These are phyloP conservation scores for Triticum aestivum DNA, from an alignment of 176 grass and related monocot species.

Conservation along the genomic window IWGSC_CS_RefSeq_v2.1 NC_057809.1:538518569-538519068, in stretches of 20 bases:
- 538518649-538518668: background rate
- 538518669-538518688: background rate
- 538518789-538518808: background rate
- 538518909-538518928: background rate
- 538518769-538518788: background rate
- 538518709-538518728: background rate
- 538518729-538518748: too few relatives aligned
- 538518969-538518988: background rate
- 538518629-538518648: background rate
- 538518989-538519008: background rate
- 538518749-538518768: rapidly evolving
- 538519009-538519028: background rate
- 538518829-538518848: background rate
- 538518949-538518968: background rate
- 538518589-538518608: background rate
- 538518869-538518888: background rate
- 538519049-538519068: too few relatives aligned
- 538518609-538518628: background rate
- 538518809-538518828: background rate
- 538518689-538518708: background rate
- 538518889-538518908: background rate
- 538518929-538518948: background rate
- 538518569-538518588: too few relatives aligned
- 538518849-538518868: background rate
- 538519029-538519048: background rate